phyloP scores from a whole-genome alignment of 2,329 filamentous ascomycete genomes.

The Claviceps sorghi region DNA sequence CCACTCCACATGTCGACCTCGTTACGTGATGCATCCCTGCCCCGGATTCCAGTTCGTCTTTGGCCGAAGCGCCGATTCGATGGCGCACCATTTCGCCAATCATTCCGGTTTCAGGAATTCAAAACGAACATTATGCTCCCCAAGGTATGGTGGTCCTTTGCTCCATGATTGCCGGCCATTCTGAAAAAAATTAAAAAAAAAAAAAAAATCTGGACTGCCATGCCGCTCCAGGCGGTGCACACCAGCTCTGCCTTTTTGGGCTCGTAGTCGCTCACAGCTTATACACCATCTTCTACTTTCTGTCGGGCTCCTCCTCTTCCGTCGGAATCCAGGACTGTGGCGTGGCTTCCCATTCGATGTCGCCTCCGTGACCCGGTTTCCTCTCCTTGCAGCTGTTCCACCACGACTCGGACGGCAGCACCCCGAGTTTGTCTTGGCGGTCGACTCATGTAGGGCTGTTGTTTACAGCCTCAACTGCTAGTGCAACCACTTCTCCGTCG shows the following conservation, averaged over 20 bases:
- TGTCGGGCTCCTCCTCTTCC: background rate
- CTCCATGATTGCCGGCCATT: background rate
- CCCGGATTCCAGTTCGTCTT: constrained; percentile 13
- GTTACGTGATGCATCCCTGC: background rate
- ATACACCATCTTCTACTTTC: background rate
- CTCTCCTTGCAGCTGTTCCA: background rate
- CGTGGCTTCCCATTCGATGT: background rate
- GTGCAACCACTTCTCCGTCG: constrained; percentile 15
- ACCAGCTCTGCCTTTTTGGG: background rate
- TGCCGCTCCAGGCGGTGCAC: background rate
- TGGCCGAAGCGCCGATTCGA: constrained; percentile 18
- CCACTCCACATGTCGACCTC: background rate
- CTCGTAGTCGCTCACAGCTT: too few relatives aligned
- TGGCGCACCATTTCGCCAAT: background rate
- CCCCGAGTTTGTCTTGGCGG: constrained; percentile 1
- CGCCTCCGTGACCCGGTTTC: background rate
- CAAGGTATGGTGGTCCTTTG: background rate
- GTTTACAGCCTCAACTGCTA: constrained; percentile 9
- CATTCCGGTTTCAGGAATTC: background rate
- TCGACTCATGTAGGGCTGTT: background rate
- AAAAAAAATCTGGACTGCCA: background rate
- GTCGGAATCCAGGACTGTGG: background rate
- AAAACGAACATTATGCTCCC: background rate
- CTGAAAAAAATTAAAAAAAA: too few relatives aligned
- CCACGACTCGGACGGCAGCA: background rate